Percentiles rank a stretch among this genome's conserved stretches.
These are phyloP conservation scores for barrel medic (Medicago truncatula) DNA, from an alignment of 306 rosid species.

Conservation along the genomic window DNA sequence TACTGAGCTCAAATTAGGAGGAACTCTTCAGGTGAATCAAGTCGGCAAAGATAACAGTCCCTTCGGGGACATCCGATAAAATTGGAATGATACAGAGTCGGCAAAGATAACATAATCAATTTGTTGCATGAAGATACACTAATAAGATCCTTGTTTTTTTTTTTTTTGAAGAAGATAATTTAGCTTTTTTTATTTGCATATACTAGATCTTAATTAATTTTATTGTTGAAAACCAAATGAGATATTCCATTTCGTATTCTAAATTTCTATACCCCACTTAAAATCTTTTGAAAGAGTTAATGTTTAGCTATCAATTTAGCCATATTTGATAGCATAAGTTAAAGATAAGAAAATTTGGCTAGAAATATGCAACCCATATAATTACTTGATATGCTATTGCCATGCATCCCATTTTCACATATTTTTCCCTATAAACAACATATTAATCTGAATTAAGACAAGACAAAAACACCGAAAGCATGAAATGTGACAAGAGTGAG, in stretches of 20 bases:
- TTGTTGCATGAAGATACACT: no score
- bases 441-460: background rate
- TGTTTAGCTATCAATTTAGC: background rate
- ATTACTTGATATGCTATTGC: background rate
- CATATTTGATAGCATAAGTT: background rate
- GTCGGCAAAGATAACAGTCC: no score
- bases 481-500: background rate
- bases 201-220: background rate
- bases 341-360: background rate
- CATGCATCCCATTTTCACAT: background rate
- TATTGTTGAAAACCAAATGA: background rate
- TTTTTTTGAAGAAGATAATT: no score
- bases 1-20: no score
- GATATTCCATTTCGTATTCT: background rate
- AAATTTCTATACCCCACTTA: background rate
- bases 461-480: constrained; percentile 22
- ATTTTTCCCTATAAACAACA: constrained; percentile 5
- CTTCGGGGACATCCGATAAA: no score
- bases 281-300: no score
- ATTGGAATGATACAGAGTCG: no score
- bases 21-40: no score
- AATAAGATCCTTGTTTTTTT: no score
- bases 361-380: no score
- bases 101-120: no score
- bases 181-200: background rate